These are phyloP conservation scores for Xylaria acuta DNA, from an alignment of 495 filamentous ascomycete genomes.

Conservation along the genomic window DNA sequence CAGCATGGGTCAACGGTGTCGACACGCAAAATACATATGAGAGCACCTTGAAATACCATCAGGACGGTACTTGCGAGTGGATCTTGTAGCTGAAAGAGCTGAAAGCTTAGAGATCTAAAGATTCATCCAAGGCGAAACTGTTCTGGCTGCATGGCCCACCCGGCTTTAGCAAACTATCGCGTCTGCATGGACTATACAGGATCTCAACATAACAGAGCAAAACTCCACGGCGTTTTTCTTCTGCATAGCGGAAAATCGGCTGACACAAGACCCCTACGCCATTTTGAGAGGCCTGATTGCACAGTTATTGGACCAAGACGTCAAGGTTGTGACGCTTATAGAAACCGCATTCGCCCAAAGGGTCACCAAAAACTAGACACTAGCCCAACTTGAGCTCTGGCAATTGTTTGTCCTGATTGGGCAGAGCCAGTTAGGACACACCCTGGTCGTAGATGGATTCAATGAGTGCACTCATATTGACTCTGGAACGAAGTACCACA, in stretches of 20 bases:
- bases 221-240: background rate
- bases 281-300: background rate
- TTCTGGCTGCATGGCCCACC: background rate
- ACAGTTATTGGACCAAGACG: background rate
- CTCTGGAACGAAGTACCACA: background rate
- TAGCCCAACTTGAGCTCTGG: background rate
- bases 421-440: background rate
- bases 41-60: background rate
- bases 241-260: background rate
- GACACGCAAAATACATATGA: background rate
- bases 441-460: background rate
- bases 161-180: background rate
- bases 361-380: background rate
- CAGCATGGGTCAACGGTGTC: background rate
- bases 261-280: background rate
- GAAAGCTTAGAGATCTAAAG: background rate
- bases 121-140: background rate
- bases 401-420: constrained; percentile 1
- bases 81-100: background rate
- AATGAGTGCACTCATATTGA: background rate
- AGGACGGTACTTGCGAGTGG: background rate
- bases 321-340: background rate
- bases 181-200: background rate
- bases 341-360: background rate
- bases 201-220: background rate